Evolutionary conservation across 179 eudicot species (phyloP), one percentile per base, ranked within the genome.

Genomic region (Sideroxylon spinosum): DNA sequence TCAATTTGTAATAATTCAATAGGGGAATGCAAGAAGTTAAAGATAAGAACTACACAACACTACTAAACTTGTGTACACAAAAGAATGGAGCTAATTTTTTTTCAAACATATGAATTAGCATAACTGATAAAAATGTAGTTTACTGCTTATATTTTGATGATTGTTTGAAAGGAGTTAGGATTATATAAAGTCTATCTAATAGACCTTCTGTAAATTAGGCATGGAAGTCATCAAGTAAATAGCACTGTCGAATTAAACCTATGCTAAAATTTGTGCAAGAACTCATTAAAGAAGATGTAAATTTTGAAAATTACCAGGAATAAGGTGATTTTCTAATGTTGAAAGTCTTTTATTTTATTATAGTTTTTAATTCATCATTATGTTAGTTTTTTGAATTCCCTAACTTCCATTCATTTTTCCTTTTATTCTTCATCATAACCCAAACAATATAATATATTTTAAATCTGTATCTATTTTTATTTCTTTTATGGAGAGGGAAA

Each of bases 231-330:
- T 75, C n/a, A 44, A 19, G 19, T 49, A 65, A 76, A 29, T 22
- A 50, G 0, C 55, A 46, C 7, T 29, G 66, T 28, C 29, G 28
- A 72, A 49, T 4, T 32, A 25, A 71, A 71, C 50, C 25, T 20
- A 65, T 13, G n/a, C 19, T 2, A 22, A 70, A 70, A 37, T 56
- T n/a, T 23, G 53, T 20, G 7, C 49, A 64, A 25, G 23, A 65
- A 77, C 65, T 37, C 29, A 67, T 19, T 17, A 68, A 49, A 77
- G 0, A 26, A 1, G 68, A 53, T 17, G 79, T 17, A 28, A 14
- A n/a, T n/a, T 12, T 28, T 16, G 61, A n/a, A 72, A 17, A 64
- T 25, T 74, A 88, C 89, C 77, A 87, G 89, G 73, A n/a, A n/a
- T n/a, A n/a, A n/a, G n/a, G n/a, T n/a, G n/a, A n/a, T n/a, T n/a